Percentiles rank a stretch among this genome's conserved stretches.
These are phyloP conservation scores for Trichopus zeylanicus DNA, from an alignment of 116 monocot genomes.

Conservation along the genomic window DNA sequence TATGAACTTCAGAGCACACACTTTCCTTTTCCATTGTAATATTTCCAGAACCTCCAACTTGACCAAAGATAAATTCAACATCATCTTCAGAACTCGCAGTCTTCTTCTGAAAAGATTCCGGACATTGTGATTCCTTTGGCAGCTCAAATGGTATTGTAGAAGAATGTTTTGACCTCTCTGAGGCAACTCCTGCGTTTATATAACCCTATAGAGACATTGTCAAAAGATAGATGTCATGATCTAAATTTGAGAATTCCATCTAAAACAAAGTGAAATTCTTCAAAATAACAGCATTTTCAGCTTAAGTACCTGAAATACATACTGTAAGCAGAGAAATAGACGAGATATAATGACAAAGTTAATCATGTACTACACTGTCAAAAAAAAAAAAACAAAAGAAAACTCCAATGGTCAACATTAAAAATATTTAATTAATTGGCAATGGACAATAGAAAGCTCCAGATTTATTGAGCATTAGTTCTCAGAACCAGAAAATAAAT, in stretches of 20 bases:
- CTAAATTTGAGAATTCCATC: not conserved
- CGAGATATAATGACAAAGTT: not conserved
- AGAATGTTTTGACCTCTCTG: constrained; percentile 4
- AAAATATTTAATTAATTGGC: too few relatives aligned
- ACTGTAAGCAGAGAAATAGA: constrained; percentile 8
- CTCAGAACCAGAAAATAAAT: too few relatives aligned
- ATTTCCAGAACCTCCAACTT: constrained; percentile 12
- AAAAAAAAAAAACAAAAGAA: too few relatives aligned
- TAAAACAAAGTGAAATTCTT: not conserved
- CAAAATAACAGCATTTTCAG: not conserved
- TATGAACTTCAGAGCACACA: not conserved
- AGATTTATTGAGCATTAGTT: too few relatives aligned
- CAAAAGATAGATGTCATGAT: not conserved
- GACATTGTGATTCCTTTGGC: constrained; percentile 11
- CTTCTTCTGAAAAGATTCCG: constrained; percentile 13
- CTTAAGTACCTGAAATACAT: not conserved
- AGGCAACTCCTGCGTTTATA: constrained; percentile 85
- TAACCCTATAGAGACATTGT: constrained; percentile 61
- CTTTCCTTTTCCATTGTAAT: not conserved
- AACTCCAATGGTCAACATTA: too few relatives aligned
- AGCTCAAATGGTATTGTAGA: not conserved
- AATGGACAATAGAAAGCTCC: too few relatives aligned
- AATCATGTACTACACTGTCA: not conserved
- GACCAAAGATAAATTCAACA: constrained; percentile 3
- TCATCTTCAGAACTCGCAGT: constrained; percentile 13